Evolutionary conservation across 1,139 yeast genomes (phyloP).

Genomic region (Lodderomyces theae): DNA sequence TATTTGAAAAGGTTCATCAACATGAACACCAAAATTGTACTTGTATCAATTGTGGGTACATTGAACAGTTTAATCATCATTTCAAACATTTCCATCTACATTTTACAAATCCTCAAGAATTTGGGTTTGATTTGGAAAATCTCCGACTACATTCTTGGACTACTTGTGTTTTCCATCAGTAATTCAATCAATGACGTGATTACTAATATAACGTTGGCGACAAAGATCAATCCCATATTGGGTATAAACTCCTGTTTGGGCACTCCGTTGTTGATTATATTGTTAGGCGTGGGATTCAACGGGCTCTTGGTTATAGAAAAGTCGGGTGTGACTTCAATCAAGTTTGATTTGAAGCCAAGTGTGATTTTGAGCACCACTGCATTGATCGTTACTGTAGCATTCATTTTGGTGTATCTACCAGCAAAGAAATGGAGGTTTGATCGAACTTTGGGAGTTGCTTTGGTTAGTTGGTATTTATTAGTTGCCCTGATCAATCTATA

Average conservation of each 20-base stretch:
- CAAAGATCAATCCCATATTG: constrained; percentile 31
- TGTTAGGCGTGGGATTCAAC: constrained; percentile 42
- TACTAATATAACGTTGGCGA: constrained; percentile 38
- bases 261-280: constrained; percentile 37
- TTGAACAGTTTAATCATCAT: constrained; percentile 27
- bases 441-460: constrained; percentile 25
- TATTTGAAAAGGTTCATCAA: not conserved
- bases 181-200: constrained; percentile 43
- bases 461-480: constrained; percentile 22
- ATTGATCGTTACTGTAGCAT: constrained; percentile 23
- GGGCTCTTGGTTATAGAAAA: constrained; percentile 21
- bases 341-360: constrained; percentile 24
- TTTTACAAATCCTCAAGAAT: constrained; percentile 35
- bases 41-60: constrained; percentile 24
- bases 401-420: constrained; percentile 30
- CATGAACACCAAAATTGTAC: constrained; percentile 3
- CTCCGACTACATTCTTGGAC: constrained; percentile 41
- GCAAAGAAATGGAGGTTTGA: constrained; percentile 37
- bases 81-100: constrained; percentile 26
- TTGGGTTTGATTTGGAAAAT: constrained; percentile 36
- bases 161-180: constrained; percentile 38
- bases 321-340: constrained; percentile 15
- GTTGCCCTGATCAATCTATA: constrained; percentile 20
- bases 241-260: constrained; percentile 45
- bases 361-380: constrained; percentile 28